Evolutionary conservation across 2,329 filamentous ascomycete genomes (phyloP).

Genomic region (Setomelanomma holmii): DNA sequence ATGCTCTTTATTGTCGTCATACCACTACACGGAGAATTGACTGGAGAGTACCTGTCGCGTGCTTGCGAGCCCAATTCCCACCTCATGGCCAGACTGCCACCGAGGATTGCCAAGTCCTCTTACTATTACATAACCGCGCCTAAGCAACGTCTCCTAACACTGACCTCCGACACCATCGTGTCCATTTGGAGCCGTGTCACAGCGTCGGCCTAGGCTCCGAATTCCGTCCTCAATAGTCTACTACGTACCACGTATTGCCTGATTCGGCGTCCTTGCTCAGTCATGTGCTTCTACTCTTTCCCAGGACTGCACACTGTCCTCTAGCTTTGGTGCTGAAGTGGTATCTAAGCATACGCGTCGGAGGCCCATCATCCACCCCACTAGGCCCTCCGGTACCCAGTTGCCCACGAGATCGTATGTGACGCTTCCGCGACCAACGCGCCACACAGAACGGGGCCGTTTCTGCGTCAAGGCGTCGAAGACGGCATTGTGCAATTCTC

Average conservation of each 20-base stretch:
- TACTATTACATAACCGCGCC: slow-evolving; percentile 27
- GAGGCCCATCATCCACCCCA: slow-evolving; percentile 94
- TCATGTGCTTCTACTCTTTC: slow-evolving; percentile 51
- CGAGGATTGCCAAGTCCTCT: slow-evolving; percentile 12
- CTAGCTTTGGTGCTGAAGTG: slow-evolving; percentile 45
- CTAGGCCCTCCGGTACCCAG: slow-evolving; percentile 76
- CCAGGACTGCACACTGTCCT: slow-evolving; percentile 56
- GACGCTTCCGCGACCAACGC: slow-evolving; percentile 83
- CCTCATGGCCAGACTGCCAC: slow-evolving; percentile 3
- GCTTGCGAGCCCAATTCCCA: slow-evolving; percentile 10
- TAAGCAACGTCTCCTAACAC: slow-evolving; percentile 3
- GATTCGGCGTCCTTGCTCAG: slow-evolving; percentile 6
- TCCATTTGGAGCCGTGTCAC: background rate
- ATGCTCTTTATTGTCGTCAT: slow-evolving; percentile 11
- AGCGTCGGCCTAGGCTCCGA: background rate
- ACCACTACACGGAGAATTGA: slow-evolving; percentile 9
- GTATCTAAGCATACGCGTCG: slow-evolving; percentile 58
- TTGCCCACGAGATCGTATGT: slow-evolving; percentile 86
- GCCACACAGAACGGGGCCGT: slow-evolving; percentile 66
- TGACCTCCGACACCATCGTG: background rate
- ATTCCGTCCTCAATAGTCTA: background rate
- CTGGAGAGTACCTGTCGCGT: slow-evolving; percentile 15
- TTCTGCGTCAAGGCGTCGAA: slow-evolving; percentile 84
- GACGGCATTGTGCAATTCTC: slow-evolving; percentile 83
- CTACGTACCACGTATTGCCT: background rate